Evolutionary conservation across 2,329 filamentous ascomycete species (phyloP).

Genomic region (Xylariomycetidae sp.): DNA sequence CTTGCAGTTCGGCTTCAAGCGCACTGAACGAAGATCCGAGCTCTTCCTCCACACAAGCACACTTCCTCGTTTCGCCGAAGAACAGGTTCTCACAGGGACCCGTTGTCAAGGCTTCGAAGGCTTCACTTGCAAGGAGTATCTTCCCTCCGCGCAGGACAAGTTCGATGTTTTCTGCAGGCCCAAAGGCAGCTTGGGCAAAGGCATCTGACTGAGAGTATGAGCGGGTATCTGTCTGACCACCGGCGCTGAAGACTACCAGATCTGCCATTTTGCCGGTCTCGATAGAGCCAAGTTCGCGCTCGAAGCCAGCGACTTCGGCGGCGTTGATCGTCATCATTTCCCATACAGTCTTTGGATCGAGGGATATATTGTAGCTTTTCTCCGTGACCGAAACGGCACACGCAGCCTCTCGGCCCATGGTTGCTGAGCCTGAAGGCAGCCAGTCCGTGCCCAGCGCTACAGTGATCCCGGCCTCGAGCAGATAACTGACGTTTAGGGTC

Average conservation of each 20-base stretch:
- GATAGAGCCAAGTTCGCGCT: slow-evolving; percentile 33
- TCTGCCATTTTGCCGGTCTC: slow-evolving; percentile 36
- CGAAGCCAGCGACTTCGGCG: slow-evolving; percentile 33
- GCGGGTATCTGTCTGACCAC: neutral
- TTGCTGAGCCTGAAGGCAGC: slow-evolving; percentile 23
- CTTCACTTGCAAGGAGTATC: slow-evolving; percentile 13
- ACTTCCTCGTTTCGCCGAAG: slow-evolving; percentile 15
- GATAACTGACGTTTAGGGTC: slow-evolving; percentile 20
- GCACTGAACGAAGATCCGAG: slow-evolving; percentile 16
- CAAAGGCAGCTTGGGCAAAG: slow-evolving; percentile 17
- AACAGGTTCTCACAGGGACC: slow-evolving; percentile 13
- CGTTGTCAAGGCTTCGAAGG: slow-evolving; percentile 5
- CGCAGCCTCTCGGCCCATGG: slow-evolving; percentile 20
- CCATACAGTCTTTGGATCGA: slow-evolving; percentile 20
- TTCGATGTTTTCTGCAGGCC: slow-evolving; percentile 16
- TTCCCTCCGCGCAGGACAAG: slow-evolving; percentile 23
- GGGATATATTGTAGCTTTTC: slow-evolving; percentile 7
- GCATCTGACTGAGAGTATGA: slow-evolving; percentile 2
- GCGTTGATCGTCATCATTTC: slow-evolving; percentile 38
- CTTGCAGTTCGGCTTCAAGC: slow-evolving; percentile 13
- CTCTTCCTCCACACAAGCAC: slow-evolving; percentile 18
- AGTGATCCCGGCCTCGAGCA: slow-evolving; percentile 20
- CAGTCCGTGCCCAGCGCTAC: slow-evolving; percentile 26
- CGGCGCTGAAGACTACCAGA: slow-evolving; percentile 33
- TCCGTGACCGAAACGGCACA: slow-evolving; percentile 12